Evolutionary conservation across 1,284 basidiomycete genomes (phyloP), one percentile per base, ranked within the genome.

Genomic region (Amylostereum chailletii): DNA sequence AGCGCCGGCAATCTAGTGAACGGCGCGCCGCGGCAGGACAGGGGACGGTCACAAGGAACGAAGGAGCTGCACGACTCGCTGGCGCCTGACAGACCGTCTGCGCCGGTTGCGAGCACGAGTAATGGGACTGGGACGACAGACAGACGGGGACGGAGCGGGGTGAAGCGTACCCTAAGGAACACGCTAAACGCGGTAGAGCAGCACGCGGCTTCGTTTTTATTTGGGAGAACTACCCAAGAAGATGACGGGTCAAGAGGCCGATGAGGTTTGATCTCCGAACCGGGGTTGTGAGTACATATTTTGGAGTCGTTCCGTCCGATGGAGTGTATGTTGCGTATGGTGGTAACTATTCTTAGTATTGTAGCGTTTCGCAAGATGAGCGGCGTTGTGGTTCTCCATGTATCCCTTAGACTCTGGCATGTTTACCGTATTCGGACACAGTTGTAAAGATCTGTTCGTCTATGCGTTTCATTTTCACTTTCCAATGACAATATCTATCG

Each of bases 171-270:
- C 54, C 57, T 86, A 46, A 72, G 83, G 46, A 84, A 75, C 54
- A 83, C 83, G 4, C 62, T 86, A 47, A 78, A 71, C 50, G 79
- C 74, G 30, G 83, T 85, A 5, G 84, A 87, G 58, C 76, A 81
- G 50, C 81, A 80, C 57, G 78, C 82, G 3, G 77, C 69, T 50
- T 73, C 78, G 4, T 74, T 86, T 55, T 66, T 85, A 33, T 83
- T 85, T 54, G 80, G 81, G 26, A 43, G 51, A 34, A 43, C 46
- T 46, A 30, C 41, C 27, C 45, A 55, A 34, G 51, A 47, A 10
- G 55, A 39, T 2, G 54, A 49, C 39, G 53, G 54, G 46, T 48
- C 45, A 30, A 44, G 47, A 9, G 30, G 45, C 11, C 19, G 19
- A 19, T 19, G 19, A 19, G 19, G 19, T 19, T 1, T 19, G 19